Percentiles rank a stretch among this genome's conserved stretches.
Evolutionary conservation across 441 rosid species (phyloP).

Genomic region (Mallotus japonicus): DNA sequence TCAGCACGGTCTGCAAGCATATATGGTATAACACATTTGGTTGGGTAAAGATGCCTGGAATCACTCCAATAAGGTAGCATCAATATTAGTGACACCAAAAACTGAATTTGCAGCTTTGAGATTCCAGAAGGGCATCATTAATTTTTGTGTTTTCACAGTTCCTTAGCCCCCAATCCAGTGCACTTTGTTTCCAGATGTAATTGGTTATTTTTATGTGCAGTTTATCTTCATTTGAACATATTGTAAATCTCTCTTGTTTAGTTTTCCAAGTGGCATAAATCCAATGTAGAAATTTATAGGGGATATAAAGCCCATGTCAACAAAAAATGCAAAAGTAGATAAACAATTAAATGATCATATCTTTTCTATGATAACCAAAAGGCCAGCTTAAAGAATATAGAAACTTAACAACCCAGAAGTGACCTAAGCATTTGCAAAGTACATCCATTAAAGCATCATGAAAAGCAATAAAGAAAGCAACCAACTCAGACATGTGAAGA

Average conservation of each 20-base stretch:
- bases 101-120: background rate
- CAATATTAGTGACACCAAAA: background rate
- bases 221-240: background rate
- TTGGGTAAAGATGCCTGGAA: background rate
- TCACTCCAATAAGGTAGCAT: too few relatives aligned
- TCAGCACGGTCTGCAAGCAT: background rate
- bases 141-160: background rate
- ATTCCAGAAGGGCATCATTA: background rate
- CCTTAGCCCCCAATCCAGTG: background rate
- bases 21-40: background rate
- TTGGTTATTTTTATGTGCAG: background rate
- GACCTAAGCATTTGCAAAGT: background rate
- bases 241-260: background rate
- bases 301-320: background rate
- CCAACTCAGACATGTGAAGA: constrained; percentile 1
- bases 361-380: background rate
- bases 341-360: background rate
- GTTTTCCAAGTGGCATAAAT: background rate
- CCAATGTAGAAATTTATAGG: background rate
- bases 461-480: background rate
- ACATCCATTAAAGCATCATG: background rate
- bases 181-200: background rate
- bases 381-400: background rate
- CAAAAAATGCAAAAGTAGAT: background rate
- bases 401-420: background rate